A percentile compares a stretch with the other conserved stretches of the same genome.
Evolutionary conservation across 2,329 filamentous ascomycete species (phyloP).

Genomic region (Nemania diffusa): DNA sequence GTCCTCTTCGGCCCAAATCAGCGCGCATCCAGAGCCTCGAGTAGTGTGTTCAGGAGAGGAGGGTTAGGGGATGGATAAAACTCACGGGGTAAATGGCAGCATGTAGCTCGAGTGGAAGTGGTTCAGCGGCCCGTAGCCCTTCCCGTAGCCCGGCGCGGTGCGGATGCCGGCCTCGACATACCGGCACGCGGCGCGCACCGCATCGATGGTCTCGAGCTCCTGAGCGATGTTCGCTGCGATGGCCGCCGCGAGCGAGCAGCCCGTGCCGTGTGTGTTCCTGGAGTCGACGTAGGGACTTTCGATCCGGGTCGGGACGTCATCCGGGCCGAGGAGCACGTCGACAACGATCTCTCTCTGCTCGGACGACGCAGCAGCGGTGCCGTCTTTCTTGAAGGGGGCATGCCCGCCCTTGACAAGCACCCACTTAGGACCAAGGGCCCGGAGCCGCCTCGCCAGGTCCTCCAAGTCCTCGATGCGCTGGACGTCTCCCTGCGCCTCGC

Average conservation of each 20-base stretch:
- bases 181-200: conserved; percentile 74
- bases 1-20: too few species aligned
- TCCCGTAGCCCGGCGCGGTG: conserved; percentile 69
- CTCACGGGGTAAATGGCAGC: conserved; percentile 74
- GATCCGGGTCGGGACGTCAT: conserved; percentile 66
- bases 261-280: conserved; percentile 91
- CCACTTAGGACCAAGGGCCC: conserved; percentile 76
- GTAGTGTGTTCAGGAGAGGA: not conserved
- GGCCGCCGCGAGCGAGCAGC: conserved; percentile 89
- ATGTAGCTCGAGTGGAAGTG: conserved; percentile 79
- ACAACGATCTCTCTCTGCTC: conserved; percentile 74
- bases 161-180: conserved; percentile 79
- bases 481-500: conserved; percentile 55
- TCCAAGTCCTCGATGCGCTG: conserved; percentile 73
- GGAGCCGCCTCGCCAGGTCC: conserved; percentile 72
- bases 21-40: too few species aligned
- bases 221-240: conserved; percentile 78
- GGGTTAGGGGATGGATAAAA: conserved; percentile 16
- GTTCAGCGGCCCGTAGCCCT: conserved; percentile 78
- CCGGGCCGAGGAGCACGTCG: conserved; percentile 76
- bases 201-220: conserved; percentile 64
- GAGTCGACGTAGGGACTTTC: conserved; percentile 77
- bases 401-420: conserved; percentile 94
- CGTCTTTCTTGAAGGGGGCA: conserved; percentile 75
- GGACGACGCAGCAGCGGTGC: conserved; percentile 66